Conservation (phyloP, 306 rosid species). For the Canavalia ensiformis region DNA sequence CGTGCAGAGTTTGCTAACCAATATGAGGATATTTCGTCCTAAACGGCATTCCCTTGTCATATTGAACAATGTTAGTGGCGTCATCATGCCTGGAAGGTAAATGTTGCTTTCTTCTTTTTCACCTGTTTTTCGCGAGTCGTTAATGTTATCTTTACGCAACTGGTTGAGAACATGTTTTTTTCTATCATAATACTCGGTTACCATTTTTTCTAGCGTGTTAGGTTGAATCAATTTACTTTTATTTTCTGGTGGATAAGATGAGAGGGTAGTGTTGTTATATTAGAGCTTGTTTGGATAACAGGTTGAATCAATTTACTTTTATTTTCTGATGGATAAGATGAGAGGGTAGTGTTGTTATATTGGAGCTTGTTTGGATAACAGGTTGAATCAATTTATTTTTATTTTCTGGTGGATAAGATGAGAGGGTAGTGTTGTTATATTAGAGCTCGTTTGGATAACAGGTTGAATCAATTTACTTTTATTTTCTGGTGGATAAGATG, state of each 20-base stretch:
- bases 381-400: neutral
- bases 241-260: neutral
- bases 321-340: neutral
- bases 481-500: neutral
- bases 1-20: slow-evolving; percentile 63
- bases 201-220: neutral
- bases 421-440: neutral
- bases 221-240: neutral
- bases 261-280: neutral
- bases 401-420: neutral
- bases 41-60: slow-evolving; percentile 67
- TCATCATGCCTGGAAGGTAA: slow-evolving; percentile 84
- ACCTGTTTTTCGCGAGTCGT: neutral
- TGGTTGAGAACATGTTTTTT: neutral
- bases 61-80: slow-evolving; percentile 68
- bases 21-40: slow-evolving; percentile 57
- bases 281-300: too few species aligned
- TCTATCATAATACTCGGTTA: neutral
- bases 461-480: neutral
- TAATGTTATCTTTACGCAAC: slow-evolving; percentile 32
- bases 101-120: neutral
- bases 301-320: neutral
- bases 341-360: neutral
- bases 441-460: too few species aligned
- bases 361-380: too few species aligned